Evolutionary conservation across 2,329 filamentous ascomycete genomes (phyloP).

Genomic region (Cladophialophora carrionii): DNA sequence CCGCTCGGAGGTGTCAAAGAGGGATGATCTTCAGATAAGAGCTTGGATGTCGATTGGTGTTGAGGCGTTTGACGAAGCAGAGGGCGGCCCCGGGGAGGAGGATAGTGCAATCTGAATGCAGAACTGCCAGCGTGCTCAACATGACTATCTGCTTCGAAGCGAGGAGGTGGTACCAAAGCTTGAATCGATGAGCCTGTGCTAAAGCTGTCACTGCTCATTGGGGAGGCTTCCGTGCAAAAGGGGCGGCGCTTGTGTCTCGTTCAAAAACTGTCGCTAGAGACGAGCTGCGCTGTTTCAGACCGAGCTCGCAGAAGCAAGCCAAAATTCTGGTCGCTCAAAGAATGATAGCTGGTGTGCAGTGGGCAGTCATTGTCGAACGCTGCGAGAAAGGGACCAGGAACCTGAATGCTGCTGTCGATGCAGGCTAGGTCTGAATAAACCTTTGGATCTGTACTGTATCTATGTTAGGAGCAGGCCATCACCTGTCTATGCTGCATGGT

Average conservation of each 20-base stretch:
- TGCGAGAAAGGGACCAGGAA: not conserved
- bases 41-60: slow-evolving; percentile 22
- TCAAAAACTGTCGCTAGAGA: not conserved
- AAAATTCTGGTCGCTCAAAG: not conserved
- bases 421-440: not conserved
- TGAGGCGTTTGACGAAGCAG: slow-evolving; percentile 21
- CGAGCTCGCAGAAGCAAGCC: not conserved
- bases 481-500: slow-evolving; percentile 20
- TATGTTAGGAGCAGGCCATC: slow-evolving; percentile 33
- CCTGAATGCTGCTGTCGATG: not conserved
- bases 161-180: not conserved
- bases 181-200: not conserved
- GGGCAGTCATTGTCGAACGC: not conserved
- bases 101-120: not conserved
- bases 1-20: slow-evolving; percentile 5
- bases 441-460: slow-evolving; percentile 14
- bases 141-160: not conserved
- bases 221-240: not conserved
- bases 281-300: not conserved
- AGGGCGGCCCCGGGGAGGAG: slow-evolving; percentile 7
- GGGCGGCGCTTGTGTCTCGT: not conserved
- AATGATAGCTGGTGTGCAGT: not conserved
- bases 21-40: slow-evolving; percentile 24
- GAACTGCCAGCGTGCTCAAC: not conserved
- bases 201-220: not conserved